phyloP scores from a whole-genome alignment of 164 flowering plant genomes.

The Cinnamomum micranthum region DNA sequence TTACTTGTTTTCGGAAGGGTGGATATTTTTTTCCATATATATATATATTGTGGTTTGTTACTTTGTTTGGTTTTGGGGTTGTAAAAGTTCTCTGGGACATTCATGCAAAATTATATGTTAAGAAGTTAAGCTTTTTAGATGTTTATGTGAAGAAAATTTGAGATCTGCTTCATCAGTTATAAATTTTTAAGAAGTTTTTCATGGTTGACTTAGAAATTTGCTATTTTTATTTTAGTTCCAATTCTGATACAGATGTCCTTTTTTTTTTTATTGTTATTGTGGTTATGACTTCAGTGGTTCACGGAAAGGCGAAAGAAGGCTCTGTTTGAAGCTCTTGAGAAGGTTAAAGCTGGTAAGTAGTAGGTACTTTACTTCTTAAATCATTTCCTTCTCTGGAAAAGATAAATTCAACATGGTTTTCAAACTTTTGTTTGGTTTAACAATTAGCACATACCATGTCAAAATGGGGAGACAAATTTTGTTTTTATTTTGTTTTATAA shows the following conservation, averaged over 20 bases:
- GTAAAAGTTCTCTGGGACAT: too few species aligned
- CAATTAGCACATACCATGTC: too few species aligned
- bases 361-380: neutral
- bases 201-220: too few species aligned
- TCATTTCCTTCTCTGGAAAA: neutral
- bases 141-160: too few species aligned
- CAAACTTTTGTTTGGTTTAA: too few species aligned
- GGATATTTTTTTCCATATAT: too few species aligned
- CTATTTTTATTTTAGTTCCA: neutral
- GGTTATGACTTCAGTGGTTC: constrained; percentile 51
- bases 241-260: neutral
- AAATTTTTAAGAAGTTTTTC: too few species aligned
- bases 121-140: too few species aligned
- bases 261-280: neutral
- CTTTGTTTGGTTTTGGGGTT: neutral
- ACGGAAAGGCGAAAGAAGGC: constrained; percentile 61
- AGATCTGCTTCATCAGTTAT: too few species aligned
- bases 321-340: constrained; percentile 81
- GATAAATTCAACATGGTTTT: neutral
- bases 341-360: constrained; percentile 77
- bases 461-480: too few species aligned
- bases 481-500: too few species aligned
- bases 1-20: neutral
- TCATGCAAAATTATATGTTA: too few species aligned
- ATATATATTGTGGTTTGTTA: neutral